A percentile compares a stretch with the other conserved stretches of the same genome.
Evolutionary conservation across 208 protist genomes (phyloP).

Genomic region (Acanthamoeba divionensis): DNA sequence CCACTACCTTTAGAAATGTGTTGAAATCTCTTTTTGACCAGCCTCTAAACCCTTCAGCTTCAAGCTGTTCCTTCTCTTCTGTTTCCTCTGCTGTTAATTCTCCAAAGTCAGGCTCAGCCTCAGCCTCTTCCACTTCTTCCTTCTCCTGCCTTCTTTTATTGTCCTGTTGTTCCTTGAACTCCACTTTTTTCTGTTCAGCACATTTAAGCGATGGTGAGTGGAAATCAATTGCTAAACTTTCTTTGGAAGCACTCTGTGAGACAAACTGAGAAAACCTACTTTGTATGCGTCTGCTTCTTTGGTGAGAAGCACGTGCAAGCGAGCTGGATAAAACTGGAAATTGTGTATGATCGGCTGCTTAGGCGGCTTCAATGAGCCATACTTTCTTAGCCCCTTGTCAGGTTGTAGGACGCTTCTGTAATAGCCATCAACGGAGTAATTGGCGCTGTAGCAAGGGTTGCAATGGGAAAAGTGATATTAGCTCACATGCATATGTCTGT

Average conservation of each 20-base stretch:
- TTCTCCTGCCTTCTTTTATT: neutral
- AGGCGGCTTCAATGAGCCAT: neutral
- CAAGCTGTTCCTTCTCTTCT: neutral
- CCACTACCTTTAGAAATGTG: neutral
- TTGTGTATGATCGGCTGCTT: neutral
- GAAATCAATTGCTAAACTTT: neutral
- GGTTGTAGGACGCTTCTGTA: neutral
- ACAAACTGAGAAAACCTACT: neutral
- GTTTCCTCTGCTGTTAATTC: slow-evolving; percentile 10
- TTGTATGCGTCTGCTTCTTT: neutral
- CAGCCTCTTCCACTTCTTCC: neutral
- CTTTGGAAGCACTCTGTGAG: neutral
- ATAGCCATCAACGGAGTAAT: slow-evolving; percentile 32
- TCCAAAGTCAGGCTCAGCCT: neutral
- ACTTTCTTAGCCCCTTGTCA: neutral
- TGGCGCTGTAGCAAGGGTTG: neutral
- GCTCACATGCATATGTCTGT: neutral
- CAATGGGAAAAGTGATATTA: neutral
- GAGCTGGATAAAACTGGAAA: slow-evolving; percentile 23
- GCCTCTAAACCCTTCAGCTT: neutral
- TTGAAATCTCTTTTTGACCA: neutral
- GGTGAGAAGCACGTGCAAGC: neutral
- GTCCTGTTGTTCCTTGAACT: neutral
- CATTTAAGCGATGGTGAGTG: neutral
- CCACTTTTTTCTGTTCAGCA: neutral